Conservation (phyloP, 2,329 filamentous ascomycete genomes). For the Leptoxyphium fumago region DNA sequence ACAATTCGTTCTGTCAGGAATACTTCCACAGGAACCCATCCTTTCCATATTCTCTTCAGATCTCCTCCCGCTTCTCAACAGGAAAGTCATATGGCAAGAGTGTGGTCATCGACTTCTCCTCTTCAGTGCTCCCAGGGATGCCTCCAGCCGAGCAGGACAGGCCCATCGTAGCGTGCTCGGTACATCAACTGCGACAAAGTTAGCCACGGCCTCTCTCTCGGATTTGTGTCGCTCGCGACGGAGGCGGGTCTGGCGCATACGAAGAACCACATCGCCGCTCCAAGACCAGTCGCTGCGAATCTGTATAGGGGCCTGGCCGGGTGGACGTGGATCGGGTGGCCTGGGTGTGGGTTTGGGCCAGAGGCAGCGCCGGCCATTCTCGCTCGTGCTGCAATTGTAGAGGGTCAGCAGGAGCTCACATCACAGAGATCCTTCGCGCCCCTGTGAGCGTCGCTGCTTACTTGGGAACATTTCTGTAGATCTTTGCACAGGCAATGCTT, state of each 20-base stretch:
- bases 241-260: constrained; percentile 39
- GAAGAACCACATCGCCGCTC: constrained; percentile 99
- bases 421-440: neutral
- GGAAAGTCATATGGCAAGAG: too few relatives aligned
- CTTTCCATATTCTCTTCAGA: too few relatives aligned
- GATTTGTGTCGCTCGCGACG: neutral
- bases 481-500: too few relatives aligned
- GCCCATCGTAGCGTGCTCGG: constrained; percentile 89
- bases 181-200: constrained; percentile 62
- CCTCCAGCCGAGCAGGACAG: constrained; percentile 79
- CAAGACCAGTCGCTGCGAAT: constrained; percentile 71
- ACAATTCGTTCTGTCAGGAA: too few relatives aligned
- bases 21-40: too few relatives aligned
- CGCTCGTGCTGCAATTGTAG: neutral
- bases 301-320: constrained; percentile 59
- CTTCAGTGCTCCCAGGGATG: constrained; percentile 88
- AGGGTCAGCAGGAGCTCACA: neutral
- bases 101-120: neutral
- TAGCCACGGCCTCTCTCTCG: constrained; percentile 4
- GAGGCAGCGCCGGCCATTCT: neutral
- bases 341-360: constrained; percentile 16
- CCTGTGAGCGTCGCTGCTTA: neutral
- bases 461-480: neutral
- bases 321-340: constrained; percentile 43
- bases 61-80: too few relatives aligned